Evolutionary conservation across 352 stramenopile genomes (phyloP).

Genomic region (Phytophthora pistaciae): DNA sequence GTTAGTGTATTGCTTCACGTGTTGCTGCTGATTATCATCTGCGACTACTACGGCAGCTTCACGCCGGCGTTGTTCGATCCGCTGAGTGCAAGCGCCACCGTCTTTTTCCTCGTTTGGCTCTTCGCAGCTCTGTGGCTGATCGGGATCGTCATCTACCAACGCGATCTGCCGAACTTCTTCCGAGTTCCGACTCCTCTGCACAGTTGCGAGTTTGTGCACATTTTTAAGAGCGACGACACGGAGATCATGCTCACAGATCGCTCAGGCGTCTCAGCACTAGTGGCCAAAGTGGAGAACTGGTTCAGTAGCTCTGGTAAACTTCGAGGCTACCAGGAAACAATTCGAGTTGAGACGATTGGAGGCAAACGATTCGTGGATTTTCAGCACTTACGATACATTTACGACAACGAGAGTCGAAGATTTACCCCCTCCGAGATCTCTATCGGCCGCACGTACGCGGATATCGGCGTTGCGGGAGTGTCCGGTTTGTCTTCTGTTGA

Average conservation of each 20-base stretch:
- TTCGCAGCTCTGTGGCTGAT: conserved; percentile 36
- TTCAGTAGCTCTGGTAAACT: conserved; percentile 27
- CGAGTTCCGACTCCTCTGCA: conserved; percentile 29
- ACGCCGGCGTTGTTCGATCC: conserved; percentile 35
- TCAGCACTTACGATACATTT: conserved; percentile 58
- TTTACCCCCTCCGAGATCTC: conserved; percentile 44
- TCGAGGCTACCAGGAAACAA: conserved; percentile 40
- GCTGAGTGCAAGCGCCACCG: conserved; percentile 28
- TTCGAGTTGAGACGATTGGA: conserved; percentile 29
- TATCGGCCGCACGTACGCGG: conserved; percentile 32
- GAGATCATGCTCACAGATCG: conserved; percentile 44
- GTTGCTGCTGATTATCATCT: conserved; percentile 42
- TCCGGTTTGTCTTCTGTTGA: conserved; percentile 23
- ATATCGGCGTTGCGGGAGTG: conserved; percentile 18
- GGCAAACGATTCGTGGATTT: conserved; percentile 44
- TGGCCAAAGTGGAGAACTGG: conserved; percentile 39
- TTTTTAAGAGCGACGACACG: conserved; percentile 39
- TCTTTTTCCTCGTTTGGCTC: conserved; percentile 52
- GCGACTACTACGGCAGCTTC: conserved; percentile 49
- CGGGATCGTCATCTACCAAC: conserved; percentile 31
- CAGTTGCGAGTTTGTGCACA: conserved; percentile 43
- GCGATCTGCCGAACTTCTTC: conserved; percentile 48
- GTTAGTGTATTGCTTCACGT: conserved; percentile 30
- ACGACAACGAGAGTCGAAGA: conserved; percentile 24
- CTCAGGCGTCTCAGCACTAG: conserved; percentile 34